Base-by-base conservation (phyloP, 805 yeast genomes). In the Candida gorgasii region DNA sequence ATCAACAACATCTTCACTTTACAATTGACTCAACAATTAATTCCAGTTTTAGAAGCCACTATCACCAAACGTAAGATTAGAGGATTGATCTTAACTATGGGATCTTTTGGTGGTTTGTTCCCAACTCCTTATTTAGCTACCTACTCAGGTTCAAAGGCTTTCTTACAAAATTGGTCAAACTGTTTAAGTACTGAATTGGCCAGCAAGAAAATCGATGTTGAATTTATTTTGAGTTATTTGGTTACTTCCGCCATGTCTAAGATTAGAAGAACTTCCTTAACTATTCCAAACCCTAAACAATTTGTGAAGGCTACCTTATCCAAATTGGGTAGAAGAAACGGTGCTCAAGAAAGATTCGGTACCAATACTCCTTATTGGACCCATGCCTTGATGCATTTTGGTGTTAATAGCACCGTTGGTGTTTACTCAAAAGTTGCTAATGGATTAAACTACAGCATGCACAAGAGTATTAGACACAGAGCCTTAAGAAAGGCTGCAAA, bases 171-270 rank as follows among this genome's bases (percentile, higher is more conserved):
- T 45, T 93, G 99, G 98, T 86, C 93, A 37, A 70, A 78, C 39
- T 89, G 97, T 1, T 73, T 93, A 52, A 86, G 96, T 13, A 89
- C 90, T 26, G 99, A 93, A 65, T 74, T 93, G 56, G 69, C 73
- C 40, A 63, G 78, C 0, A 62, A 76, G 40, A 79, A 82, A 16
- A 76, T 93, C 50, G 99, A 93, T 58, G 97, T 89, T 44, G 89
- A 92, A 65, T 69, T 89, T 32, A 82, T 86, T 22, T 63, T 90
- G 34, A 87, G 97, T 8, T 93, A 93, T 65, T 73, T 93, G 54
- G 98, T 93, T 30, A 85, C 97, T 5, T 86, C 96, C 24, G 86
- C 95, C 48, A 89, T 93, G 97, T 90, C 97, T 34, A 93, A 93
- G 73, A 80, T 93, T 57, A 84, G 83, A 66, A 81, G 84, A 57